Percentiles rank a stretch among this genome's conserved stretches.
phyloP scores from a whole-genome alignment of 371 early-diverging fungal genomes.

The Blastocladiella emersonii region DNA sequence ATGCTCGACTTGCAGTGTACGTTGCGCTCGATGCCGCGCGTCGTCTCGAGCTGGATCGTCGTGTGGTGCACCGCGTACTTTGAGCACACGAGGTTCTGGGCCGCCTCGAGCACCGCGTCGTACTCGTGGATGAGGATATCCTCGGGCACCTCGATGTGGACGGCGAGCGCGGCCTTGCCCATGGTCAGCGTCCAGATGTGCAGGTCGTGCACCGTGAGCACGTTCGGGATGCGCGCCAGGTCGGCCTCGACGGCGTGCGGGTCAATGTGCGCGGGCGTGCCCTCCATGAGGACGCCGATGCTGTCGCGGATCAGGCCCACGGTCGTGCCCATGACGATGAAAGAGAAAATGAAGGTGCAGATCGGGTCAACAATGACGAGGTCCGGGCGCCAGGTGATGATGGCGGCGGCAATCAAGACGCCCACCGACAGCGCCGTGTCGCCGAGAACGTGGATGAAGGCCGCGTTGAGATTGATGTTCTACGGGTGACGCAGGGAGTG shows the following conservation, averaged over 20 bases:
- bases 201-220: slow-evolving; percentile 49
- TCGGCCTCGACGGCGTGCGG: slow-evolving; percentile 40
- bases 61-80: slow-evolving; percentile 51
- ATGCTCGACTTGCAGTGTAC: neutral
- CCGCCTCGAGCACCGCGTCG: slow-evolving; percentile 35
- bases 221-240: slow-evolving; percentile 34
- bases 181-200: slow-evolving; percentile 61
- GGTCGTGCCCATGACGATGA: slow-evolving; percentile 37
- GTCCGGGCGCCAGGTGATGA: slow-evolving; percentile 31
- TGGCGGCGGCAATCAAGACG: slow-evolving; percentile 36
- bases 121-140: slow-evolving; percentile 16
- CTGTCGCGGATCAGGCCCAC: slow-evolving; percentile 42
- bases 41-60: slow-evolving; percentile 50
- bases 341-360: slow-evolving; percentile 43
- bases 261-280: slow-evolving; percentile 46
- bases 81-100: slow-evolving; percentile 46
- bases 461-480: slow-evolving; percentile 9
- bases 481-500: neutral
- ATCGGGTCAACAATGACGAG: slow-evolving; percentile 35
- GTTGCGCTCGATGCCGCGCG: too few species aligned
- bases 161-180: slow-evolving; percentile 40
- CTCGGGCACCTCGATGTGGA: slow-evolving; percentile 22
- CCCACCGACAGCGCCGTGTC: slow-evolving; percentile 43
- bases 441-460: slow-evolving; percentile 34
- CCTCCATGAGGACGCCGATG: slow-evolving; percentile 57